Conservation (phyloP, 2,329 filamentous ascomycete genomes). For the Aspergillus flavus region DNA sequence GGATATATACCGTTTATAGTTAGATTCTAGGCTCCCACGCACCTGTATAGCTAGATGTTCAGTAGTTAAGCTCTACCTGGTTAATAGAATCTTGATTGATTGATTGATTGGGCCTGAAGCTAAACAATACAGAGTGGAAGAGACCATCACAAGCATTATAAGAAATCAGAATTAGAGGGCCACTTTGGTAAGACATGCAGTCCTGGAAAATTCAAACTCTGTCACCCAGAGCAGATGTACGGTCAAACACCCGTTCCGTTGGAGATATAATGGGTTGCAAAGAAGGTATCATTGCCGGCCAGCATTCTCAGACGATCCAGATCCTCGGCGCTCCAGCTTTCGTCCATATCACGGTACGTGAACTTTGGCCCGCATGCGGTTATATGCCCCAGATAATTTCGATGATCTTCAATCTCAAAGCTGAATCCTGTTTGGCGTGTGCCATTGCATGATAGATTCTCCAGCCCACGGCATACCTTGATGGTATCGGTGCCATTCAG, state of each 20-base stretch:
- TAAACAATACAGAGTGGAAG: no score
- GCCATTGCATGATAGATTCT: not conserved
- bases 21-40: no score
- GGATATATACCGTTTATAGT: no score
- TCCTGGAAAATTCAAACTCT: no score
- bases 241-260: not conserved
- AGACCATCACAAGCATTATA: no score
- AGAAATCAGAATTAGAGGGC: no score
- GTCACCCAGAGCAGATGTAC: not conserved
- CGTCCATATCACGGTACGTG: not conserved
- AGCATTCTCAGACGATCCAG: not conserved
- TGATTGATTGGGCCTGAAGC: no score
- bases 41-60: no score
- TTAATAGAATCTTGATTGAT: no score
- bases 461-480: not conserved
- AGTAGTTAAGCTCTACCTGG: no score
- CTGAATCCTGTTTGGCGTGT: not conserved
- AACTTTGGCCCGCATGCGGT: not conserved
- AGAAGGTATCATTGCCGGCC: not conserved
- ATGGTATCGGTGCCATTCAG: not conserved
- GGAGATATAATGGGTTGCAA: not conserved
- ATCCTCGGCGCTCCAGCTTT: not conserved
- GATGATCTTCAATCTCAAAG: not conserved
- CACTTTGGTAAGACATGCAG: not conserved
- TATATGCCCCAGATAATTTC: not conserved